Base-by-base conservation (phyloP, 2,329 filamentous ascomycete genomes). In the Bipolaris bicolor region DNA sequence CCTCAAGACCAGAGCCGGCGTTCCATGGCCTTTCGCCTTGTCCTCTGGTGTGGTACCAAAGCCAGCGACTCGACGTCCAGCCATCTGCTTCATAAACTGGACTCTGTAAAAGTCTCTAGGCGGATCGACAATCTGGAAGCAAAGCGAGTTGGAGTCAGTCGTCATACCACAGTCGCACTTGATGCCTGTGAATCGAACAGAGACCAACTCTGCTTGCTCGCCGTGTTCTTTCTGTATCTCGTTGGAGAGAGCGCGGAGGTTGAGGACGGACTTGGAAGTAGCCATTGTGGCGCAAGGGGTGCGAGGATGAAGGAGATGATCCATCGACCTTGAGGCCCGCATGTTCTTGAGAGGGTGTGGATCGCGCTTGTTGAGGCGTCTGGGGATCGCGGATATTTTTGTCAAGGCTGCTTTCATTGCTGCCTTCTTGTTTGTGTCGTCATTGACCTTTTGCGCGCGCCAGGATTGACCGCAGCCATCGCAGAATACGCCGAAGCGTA, bases 401-500 rank as follows among this genome's bases (percentile, higher is more conserved):
- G 47, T 47, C 2, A 61, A 18, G 15, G 41, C 44, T 4, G 33
- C 53, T 55, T 61, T 66, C 29, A 52, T 59, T 10, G 46, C 43
- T 13, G 54, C 31, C 6, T 53, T 65, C 29, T 52, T 63, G 15
- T 43, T 52, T 7, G 51, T 22, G 2, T 52, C 51, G 13, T 51
- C 26, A 24, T 58, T 48, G 22, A 59, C 49, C 24, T 44, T 39
- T 33, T 55, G 33, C 7, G 65, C 70, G 7, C 63, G 59, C 67
- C 66, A 70, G 26, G 63, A 65, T 1, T 67, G 34, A 9, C 71
- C 71, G 39, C 69, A 72, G 5, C 37, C 52, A 16, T 56, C 49
- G 45, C 71, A 73, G 7, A 71, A 49, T 37, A 69, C 63, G 18
- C 71, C 70, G 51, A 69, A 72, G 1, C 50, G 58, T 15, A 71